phyloP scores from a whole-genome alignment of 345 rosid species.

The Pistacia vera region DNA sequence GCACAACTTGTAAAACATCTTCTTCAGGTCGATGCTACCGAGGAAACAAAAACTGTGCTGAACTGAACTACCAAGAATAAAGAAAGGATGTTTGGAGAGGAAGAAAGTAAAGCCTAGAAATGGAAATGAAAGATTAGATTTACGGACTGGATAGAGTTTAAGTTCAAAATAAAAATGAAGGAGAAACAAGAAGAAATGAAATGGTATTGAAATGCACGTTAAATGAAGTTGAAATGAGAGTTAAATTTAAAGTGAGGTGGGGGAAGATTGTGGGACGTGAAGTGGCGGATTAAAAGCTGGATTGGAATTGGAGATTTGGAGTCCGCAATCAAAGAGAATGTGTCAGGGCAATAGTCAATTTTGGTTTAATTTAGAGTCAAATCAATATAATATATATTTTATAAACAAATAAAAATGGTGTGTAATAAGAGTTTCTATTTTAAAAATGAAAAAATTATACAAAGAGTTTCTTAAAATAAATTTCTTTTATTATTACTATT shows the following conservation, averaged over 20 bases:
- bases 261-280: constrained; percentile 3
- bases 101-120: constrained; percentile 13
- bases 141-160: too few species aligned
- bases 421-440: too few species aligned
- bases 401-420: too few species aligned
- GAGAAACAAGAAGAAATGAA: neutral
- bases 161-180: neutral
- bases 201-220: constrained; percentile 34
- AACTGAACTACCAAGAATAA: neutral
- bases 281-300: neutral
- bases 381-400: too few species aligned
- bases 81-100: constrained; percentile 2
- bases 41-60: constrained; percentile 10
- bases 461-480: too few species aligned
- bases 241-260: constrained; percentile 18
- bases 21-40: constrained; percentile 21
- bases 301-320: constrained; percentile 26
- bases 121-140: constrained; percentile 11
- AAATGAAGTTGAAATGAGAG: constrained; percentile 34
- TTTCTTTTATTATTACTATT: too few species aligned
- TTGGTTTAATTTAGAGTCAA: too few species aligned
- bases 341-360: neutral
- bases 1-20: neutral
- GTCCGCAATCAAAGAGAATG: constrained; percentile 25
- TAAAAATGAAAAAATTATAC: too few species aligned